These are phyloP conservation scores for Triangularia setosa DNA, from an alignment of 2,329 filamentous ascomycete genomes.

Conservation along the genomic window DNA sequence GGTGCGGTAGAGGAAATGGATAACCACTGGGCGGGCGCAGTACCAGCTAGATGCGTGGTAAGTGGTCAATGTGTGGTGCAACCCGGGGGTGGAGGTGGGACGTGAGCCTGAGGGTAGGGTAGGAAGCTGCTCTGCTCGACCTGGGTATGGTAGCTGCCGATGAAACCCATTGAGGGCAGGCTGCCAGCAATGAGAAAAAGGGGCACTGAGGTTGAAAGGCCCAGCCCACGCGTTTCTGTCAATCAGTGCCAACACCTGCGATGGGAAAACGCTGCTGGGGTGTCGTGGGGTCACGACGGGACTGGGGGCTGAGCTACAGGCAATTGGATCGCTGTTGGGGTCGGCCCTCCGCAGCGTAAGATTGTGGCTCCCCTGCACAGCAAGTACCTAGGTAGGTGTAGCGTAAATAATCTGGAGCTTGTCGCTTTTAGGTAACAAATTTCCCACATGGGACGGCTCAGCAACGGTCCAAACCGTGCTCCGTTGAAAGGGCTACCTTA, in stretches of 20 bases:
- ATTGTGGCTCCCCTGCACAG: neutral
- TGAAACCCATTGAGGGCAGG: slow-evolving; percentile 18
- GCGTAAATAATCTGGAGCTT: slow-evolving; percentile 16
- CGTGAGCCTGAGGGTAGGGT: slow-evolving; percentile 6
- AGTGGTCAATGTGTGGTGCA: slow-evolving; percentile 9
- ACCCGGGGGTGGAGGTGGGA: slow-evolving; percentile 19
- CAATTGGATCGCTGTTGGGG: neutral
- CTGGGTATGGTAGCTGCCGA: slow-evolving; percentile 16
- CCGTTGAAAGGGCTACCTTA: neutral
- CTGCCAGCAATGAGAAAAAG: slow-evolving; percentile 12
- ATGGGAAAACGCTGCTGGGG: slow-evolving; percentile 11
- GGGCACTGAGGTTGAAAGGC: slow-evolving; percentile 8
- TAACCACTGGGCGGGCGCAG: slow-evolving; percentile 9
- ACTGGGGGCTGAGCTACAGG: slow-evolving; percentile 15
- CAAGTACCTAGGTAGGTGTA: too few relatives aligned
- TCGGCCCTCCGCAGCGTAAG: neutral
- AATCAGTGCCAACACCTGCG: slow-evolving; percentile 15
- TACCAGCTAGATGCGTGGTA: slow-evolving; percentile 6
- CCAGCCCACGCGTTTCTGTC: slow-evolving; percentile 9
- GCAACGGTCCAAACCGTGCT: neutral
- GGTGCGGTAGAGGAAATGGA: slow-evolving; percentile 13
- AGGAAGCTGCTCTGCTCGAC: neutral
- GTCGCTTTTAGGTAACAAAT: slow-evolving; percentile 22
- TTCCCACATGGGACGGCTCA: slow-evolving; percentile 15
- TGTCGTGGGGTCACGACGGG: slow-evolving; percentile 11